A percentile compares a stretch with the other conserved stretches of the same genome.
These are phyloP conservation scores for Begonia peltatifolia DNA, from an alignment of 306 rosid genomes.

Conservation along the genomic window DNA sequence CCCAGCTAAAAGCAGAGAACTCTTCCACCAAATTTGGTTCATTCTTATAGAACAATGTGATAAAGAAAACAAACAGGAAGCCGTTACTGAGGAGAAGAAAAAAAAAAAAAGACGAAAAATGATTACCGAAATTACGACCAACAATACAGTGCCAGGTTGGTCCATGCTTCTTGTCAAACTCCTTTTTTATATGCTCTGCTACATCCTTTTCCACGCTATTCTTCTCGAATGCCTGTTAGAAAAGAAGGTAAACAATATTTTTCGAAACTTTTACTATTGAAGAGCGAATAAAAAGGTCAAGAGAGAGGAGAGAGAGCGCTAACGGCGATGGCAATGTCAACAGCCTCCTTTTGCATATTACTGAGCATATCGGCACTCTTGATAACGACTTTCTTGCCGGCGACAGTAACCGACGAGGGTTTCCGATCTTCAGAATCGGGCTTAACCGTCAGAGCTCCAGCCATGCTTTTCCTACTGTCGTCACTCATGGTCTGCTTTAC, in stretches of 20 bases:
- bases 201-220: slow-evolving; percentile 78
- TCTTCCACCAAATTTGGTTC: neutral
- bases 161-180: slow-evolving; percentile 77
- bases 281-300: neutral
- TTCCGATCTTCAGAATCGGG: slow-evolving; percentile 58
- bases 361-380: slow-evolving; percentile 88
- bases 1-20: neutral
- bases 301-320: slow-evolving; percentile 9
- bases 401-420: slow-evolving; percentile 24
- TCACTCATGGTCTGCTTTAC: slow-evolving; percentile 31
- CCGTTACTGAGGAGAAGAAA: neutral
- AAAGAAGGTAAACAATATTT: neutral
- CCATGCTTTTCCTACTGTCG: slow-evolving; percentile 47
- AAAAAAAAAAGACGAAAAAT: slow-evolving; percentile 3
- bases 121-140: slow-evolving; percentile 85
- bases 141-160: slow-evolving; percentile 99
- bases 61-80: neutral
- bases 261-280: neutral
- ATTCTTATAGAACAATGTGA: neutral
- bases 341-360: slow-evolving; percentile 82
- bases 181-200: slow-evolving; percentile 86
- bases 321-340: slow-evolving; percentile 80
- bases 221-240: slow-evolving; percentile 77
- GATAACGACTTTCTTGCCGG: slow-evolving; percentile 58
- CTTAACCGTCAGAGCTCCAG: slow-evolving; percentile 31